phyloP scores from a whole-genome alignment of 1,284 basidiomycete genomes.

The Neolentinus lepideus region DNA sequence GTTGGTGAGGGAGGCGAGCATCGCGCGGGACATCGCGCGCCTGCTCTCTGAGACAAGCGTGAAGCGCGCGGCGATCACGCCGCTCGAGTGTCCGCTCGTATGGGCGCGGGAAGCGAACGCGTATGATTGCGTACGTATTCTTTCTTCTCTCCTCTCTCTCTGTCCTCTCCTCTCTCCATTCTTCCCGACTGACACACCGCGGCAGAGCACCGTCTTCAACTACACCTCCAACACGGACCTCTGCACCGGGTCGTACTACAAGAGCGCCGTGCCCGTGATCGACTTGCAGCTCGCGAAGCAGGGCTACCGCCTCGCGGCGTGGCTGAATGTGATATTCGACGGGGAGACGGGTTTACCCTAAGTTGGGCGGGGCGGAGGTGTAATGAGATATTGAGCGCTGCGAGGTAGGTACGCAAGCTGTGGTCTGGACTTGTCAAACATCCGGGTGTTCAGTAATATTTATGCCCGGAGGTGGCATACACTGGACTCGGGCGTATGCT shows the following conservation, averaged over 20 bases:
- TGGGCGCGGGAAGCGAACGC: conserved; percentile 47
- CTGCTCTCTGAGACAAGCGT: conserved; percentile 12
- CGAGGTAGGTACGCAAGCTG: too few relatives aligned
- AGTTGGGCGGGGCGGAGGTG: too few relatives aligned
- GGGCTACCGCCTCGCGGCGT: conserved; percentile 46
- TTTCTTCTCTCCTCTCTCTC: not conserved
- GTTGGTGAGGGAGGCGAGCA: conserved; percentile 11
- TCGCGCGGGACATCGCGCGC: conserved; percentile 26
- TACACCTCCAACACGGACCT: conserved; percentile 37
- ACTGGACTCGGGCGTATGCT: too few relatives aligned
- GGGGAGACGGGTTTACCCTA: not conserved
- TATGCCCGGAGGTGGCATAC: too few relatives aligned
- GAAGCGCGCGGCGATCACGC: conserved; percentile 21
- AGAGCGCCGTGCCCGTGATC: conserved; percentile 39
- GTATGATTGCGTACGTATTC: conserved; percentile 39
- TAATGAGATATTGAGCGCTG: too few relatives aligned
- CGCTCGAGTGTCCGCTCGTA: conserved; percentile 38
- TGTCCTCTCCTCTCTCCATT: not conserved
- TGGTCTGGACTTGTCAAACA: too few relatives aligned
- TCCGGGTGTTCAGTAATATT: too few relatives aligned
- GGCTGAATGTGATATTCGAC: conserved; percentile 46
- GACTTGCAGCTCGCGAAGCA: conserved; percentile 49
- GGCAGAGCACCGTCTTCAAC: conserved; percentile 40
- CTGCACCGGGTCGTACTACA: conserved; percentile 41
- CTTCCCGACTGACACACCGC: not conserved